These are phyloP conservation scores for Durusdinium trenchii DNA, from an alignment of 73 alveolate species.

Conservation along the genomic window DNA sequence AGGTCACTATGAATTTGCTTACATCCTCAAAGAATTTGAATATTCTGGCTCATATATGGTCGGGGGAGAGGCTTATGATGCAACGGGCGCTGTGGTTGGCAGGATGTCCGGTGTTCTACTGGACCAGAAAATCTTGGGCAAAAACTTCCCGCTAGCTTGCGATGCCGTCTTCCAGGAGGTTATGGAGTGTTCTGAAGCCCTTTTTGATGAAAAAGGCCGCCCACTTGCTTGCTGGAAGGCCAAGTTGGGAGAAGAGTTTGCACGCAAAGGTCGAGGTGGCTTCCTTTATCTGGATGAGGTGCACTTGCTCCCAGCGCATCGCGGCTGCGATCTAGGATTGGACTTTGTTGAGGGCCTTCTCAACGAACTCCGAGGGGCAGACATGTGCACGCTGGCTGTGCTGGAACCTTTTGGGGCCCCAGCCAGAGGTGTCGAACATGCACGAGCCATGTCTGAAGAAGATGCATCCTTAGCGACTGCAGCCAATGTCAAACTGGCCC, in stretches of 20 bases:
- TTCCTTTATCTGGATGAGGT: slow-evolving; percentile 23
- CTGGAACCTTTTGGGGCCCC: too few relatives aligned
- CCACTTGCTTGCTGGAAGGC: slow-evolving; percentile 25
- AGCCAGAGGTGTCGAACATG: too few relatives aligned
- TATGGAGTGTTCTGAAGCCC: not conserved
- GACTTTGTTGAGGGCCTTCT: slow-evolving; percentile 13
- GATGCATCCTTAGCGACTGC: too few relatives aligned
- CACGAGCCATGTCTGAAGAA: too few relatives aligned
- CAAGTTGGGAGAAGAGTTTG: slow-evolving; percentile 17
- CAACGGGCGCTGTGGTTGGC: too few relatives aligned
- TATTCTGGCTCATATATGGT: too few relatives aligned
- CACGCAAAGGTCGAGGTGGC: slow-evolving; percentile 21
- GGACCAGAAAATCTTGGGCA: not conserved
- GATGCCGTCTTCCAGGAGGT: slow-evolving; percentile 8
- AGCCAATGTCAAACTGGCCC: too few relatives aligned
- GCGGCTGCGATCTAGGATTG: not conserved
- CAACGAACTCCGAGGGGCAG: too few relatives aligned
- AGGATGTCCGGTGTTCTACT: slow-evolving; percentile 1
- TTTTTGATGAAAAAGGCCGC: not conserved
- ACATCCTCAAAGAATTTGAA: too few relatives aligned
- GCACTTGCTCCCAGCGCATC: slow-evolving; percentile 22
- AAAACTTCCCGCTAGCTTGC: not conserved
- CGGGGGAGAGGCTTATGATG: too few relatives aligned
- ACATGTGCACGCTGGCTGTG: too few relatives aligned
- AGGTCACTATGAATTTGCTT: too few relatives aligned